Base-by-base conservation (phyloP, 1,139 yeast genomes). In the Suhomyces kunorum region DNA sequence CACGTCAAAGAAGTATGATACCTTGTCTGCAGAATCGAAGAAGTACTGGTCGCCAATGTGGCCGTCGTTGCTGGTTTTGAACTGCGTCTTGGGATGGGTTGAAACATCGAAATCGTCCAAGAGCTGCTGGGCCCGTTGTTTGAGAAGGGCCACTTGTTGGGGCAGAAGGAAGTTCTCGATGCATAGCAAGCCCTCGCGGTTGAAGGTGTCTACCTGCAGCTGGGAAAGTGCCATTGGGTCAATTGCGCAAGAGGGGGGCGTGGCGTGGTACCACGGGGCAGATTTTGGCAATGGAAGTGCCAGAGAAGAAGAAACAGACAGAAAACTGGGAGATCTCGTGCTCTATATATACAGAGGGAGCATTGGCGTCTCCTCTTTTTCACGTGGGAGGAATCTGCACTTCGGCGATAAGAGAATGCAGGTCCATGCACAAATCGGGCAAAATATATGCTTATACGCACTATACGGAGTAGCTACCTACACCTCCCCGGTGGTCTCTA, bases 1-100 rank as follows among this genome's bases (percentile, higher is more conserved):
- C 4, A 78, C 78, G 51, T 86, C 95, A 47, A 86, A 80, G 61
- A 86, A 86, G 56, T 66, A 86, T 5, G 80, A 73, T 5, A 86
- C 68, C 48, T 85, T 84, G 52, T 86, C 86, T 0, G 87, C 72
- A 2, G 90, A 82, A 31, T 78, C 73, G 34, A 85, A 63, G 56
- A 86, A 86, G 59, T 86, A 86, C 23, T 76, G 71, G 58, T 86
- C 92, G 1, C 94, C 92, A 32, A 86, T 74, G 54, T 84, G 92
- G 38, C 71, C 76, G 28, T 76, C 78, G 19, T 75, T 79, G 2
- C 76, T 79, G 1, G 94, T 85, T 37, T 81, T 78, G 68, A 86
- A 86, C 54, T 74, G 76, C 24, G 92, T 85, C 59, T 76, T 61
- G 9, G 95, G 94, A 52, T 86, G 94, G n/a, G 63, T 61, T 3